Base-by-base conservation (phyloP, 108 stramenopile genomes). In the Skeletonema tropicum region DNA sequence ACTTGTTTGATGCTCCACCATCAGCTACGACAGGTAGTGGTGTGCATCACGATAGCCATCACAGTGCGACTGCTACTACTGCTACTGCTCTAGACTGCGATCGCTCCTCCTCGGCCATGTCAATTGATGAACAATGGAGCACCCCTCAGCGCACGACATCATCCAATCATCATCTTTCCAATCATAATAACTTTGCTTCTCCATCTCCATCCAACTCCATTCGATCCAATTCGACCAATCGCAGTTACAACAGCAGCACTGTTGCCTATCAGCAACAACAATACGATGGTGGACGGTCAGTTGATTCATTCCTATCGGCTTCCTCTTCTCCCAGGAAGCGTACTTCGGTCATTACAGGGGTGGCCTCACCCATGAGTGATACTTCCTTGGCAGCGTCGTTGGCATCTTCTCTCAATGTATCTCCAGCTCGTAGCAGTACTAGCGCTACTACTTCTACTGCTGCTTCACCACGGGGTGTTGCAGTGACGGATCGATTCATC, bases 401-500 rank as follows among this genome's bases (percentile, higher is more conserved):
- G 38, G 38, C 57, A 26, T 58, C 57, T 5, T 61, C 58, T 41
- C 58, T 26, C 52, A 14, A 49, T 12, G 36, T 45, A 32, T 14
- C 23, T 14, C 23, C 35, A 36, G 26, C 21, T 21, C 41, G 41
- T 2, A 29, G 3, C 3, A 35, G 33, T 35, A 35, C 3, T 4
- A 35, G 3, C 7, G 7, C 32, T 32, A n/a, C n/a, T n/a, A n/a
- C n/a, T n/a, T n/a, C n/a, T 4, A 4, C 68, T 6, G 6, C 39
- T 17, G 71, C 73, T 49, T 61, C 26, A 29, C 57, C 49, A 57
- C 19, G 26, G 26, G 26, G 48, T 33, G 9, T 38, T 39, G 76
- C 52, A 30, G 64, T 32, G 48, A 70, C 69, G 15, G 94, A 95
- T 87, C 76, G 94, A 39, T 95, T 91, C 74, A 92, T 95, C 73